Conservation (phyloP, 1,284 basidiomycete species). For the Heterobasidion parviporum region DNA sequence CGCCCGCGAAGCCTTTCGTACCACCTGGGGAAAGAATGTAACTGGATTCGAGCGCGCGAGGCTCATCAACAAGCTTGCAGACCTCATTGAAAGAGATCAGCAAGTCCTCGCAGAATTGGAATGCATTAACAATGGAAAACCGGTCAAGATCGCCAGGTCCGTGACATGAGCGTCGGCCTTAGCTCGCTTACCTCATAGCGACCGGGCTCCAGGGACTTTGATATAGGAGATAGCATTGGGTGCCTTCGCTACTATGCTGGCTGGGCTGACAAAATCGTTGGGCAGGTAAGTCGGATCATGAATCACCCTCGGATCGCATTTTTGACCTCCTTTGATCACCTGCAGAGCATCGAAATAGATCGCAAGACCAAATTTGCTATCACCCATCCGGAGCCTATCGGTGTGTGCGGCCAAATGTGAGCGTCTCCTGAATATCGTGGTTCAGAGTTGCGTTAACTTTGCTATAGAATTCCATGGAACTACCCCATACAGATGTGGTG, state of each 20-base stretch:
- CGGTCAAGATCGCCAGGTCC: conserved; percentile 61
- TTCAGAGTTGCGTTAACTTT: neutral
- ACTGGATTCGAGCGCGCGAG: conserved; percentile 76
- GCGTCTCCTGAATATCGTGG: conserved; percentile 15
- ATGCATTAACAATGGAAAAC: conserved; percentile 80
- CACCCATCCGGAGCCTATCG: conserved; percentile 89
- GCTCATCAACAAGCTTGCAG: conserved; percentile 81
- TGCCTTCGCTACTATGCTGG: conserved; percentile 80
- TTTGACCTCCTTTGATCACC: neutral
- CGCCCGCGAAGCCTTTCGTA: conserved; percentile 79
- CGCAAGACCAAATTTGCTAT: conserved; percentile 77
- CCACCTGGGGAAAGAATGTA: conserved; percentile 85
- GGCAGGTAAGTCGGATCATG: conserved; percentile 30
- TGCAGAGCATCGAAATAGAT: conserved; percentile 73
- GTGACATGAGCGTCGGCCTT: neutral
- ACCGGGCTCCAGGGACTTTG: conserved; percentile 54
- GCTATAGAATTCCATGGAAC: conserved; percentile 78
- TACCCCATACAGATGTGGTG: conserved; percentile 90
- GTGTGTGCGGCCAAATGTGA: conserved; percentile 87
- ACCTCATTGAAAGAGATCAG: conserved; percentile 83
- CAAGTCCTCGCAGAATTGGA: conserved; percentile 76
- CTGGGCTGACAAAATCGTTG: conserved; percentile 49
- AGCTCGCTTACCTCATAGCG: neutral
- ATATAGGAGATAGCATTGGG: conserved; percentile 76
- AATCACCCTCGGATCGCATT: neutral